Evolutionary conservation across 306 rosid species (phyloP), one percentile per base, ranked within the genome.

Genomic region (Comarum palustre): DNA sequence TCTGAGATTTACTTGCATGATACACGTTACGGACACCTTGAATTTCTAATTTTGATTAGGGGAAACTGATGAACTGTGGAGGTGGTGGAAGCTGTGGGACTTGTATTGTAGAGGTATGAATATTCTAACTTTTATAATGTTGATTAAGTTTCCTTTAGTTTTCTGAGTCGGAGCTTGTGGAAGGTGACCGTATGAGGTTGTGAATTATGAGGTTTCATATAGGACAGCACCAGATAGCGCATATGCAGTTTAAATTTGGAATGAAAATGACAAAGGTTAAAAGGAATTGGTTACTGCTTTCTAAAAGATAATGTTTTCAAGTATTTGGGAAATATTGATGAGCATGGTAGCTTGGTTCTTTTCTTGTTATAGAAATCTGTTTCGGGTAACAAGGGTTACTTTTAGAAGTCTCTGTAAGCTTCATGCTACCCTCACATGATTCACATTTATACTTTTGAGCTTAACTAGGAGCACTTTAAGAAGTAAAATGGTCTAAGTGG

Each of bases 1-100:
- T n/a, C n/a, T n/a, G n/a, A n/a, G n/a, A n/a, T n/a, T n/a, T n/a
- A n/a, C n/a, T n/a, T n/a, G n/a, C n/a, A n/a, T n/a, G n/a, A n/a
- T 22, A 24, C 50, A 2, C 12, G 24, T 66, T 24, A 11, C 1
- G 47, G 13, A 29, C 15, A 61, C 43, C 25, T 41, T 27, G 41
- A 34, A 32, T 48, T 39, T 74, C 42, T 9, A 17, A 54, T 62
- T 32, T 57, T 73, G 45, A 79, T 70, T 62, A 91, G 98, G 98
- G 98, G 20, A 93, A 93, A 76, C 62, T 93, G 84, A 93, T 93
- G 97, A 93, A 93, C 79, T 91, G 98, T 62, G 97, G 94, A 43
- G 96, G 96, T 55, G 90, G 91, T 50, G 97, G 97, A 71, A 93
- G 94, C 83, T 93, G 98, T 3, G 98, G 98, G 73, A 93, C 96